A percentile compares a stretch with the other conserved stretches of the same genome.
Conservation (phyloP, 495 filamentous ascomycete genomes). For the Schizothecium vesticola region DNA sequence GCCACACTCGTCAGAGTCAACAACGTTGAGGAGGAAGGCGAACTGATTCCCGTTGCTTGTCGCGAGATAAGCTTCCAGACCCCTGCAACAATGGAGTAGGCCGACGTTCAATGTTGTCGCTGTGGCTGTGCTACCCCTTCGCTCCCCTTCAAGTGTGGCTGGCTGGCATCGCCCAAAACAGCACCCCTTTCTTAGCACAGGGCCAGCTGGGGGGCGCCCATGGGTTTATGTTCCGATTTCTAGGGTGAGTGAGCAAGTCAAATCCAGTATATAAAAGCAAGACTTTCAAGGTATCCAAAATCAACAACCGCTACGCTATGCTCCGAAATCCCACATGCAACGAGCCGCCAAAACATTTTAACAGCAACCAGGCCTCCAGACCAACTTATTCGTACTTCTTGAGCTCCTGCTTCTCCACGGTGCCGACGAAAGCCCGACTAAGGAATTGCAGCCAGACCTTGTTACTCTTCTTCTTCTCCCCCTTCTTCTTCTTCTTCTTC, state of each 20-base stretch:
- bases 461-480: constrained; percentile 46
- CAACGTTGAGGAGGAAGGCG: background rate
- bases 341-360: background rate
- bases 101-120: background rate
- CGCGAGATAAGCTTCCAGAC: background rate
- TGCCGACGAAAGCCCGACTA: constrained; percentile 72
- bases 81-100: background rate
- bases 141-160: background rate
- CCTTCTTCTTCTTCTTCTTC: constrained; percentile 34
- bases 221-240: background rate
- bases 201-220: too few species aligned
- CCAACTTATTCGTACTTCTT: constrained; percentile 28
- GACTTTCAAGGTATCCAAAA: background rate
- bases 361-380: background rate
- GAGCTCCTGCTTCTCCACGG: constrained; percentile 56
- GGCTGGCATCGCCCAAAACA: background rate
- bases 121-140: background rate
- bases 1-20: background rate
- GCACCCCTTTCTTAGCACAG: background rate
- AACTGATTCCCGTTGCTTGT: background rate
- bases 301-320: background rate
- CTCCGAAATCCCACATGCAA: background rate
- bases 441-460: constrained; percentile 73
- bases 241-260: background rate
- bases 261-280: background rate